Percentiles rank a stretch among this genome's conserved stretches.
Conservation (phyloP, 352 stramenopile genomes). For the Phytophthora citricola region DNA sequence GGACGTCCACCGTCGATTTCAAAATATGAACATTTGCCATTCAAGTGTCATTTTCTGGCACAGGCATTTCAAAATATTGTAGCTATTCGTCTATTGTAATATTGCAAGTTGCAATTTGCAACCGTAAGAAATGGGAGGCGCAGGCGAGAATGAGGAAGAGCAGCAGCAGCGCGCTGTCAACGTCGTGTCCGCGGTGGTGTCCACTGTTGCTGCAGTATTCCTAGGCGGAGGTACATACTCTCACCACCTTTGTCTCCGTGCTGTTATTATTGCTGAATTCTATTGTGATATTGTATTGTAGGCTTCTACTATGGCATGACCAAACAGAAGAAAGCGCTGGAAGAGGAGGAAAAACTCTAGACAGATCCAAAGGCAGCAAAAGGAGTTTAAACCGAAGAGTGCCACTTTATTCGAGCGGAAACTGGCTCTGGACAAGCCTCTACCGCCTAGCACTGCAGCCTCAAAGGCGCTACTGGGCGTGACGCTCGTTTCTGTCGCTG, state of each 20-base stretch:
- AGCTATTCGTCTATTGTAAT: not conserved
- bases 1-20: not conserved
- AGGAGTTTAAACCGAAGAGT: slow-evolving; percentile 32
- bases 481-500: slow-evolving; percentile 51
- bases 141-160: slow-evolving; percentile 14
- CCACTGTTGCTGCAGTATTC: slow-evolving; percentile 45
- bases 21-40: not conserved
- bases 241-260: not conserved
- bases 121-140: slow-evolving; percentile 20
- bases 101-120: no score
- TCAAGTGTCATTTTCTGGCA: not conserved
- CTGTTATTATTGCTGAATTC: not conserved
- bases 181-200: slow-evolving; percentile 39
- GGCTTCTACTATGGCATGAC: slow-evolving; percentile 72
- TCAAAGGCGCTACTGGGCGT: slow-evolving; percentile 57
- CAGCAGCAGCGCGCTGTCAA: slow-evolving; percentile 26
- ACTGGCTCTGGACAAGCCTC: slow-evolving; percentile 48
- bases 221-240: slow-evolving; percentile 48
- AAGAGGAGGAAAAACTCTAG: slow-evolving; percentile 42
- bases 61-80: not conserved
- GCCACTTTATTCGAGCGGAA: slow-evolving; percentile 47
- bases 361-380: slow-evolving; percentile 22
- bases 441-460: slow-evolving; percentile 41
- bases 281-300: slow-evolving; percentile 40
- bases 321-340: slow-evolving; percentile 45